phyloP scores from a whole-genome alignment of 163 green algal species.

The Scenedesmus sp. region DNA sequence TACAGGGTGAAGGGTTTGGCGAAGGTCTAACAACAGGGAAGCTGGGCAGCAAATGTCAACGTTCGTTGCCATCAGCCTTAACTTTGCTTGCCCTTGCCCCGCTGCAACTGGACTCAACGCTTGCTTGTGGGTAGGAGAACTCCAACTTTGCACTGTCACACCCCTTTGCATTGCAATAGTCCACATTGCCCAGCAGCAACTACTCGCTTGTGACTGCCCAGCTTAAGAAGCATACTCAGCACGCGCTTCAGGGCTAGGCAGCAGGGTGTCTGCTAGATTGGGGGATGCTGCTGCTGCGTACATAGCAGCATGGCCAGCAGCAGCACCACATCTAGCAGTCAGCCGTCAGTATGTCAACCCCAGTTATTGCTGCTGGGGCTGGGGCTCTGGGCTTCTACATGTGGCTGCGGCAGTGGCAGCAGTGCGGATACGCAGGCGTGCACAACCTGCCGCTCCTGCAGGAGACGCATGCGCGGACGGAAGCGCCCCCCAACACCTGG shows the following conservation, averaged over 20 bases:
- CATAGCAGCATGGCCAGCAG: neutral
- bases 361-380: conserved; percentile 71
- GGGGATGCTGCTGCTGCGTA: neutral
- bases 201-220: neutral
- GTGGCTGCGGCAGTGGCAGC: conserved; percentile 18
- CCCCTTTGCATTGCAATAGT: neutral
- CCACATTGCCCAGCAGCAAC: neutral
- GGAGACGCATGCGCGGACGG: conserved; percentile 62
- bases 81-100: too few relatives aligned
- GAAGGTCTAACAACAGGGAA: neutral
- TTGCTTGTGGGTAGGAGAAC: neutral
- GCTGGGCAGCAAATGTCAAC: neutral
- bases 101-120: neutral
- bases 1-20: neutral
- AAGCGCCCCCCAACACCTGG: conserved; percentile 78
- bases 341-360: conserved; percentile 45
- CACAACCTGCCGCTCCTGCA: conserved; percentile 30
- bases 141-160: neutral
- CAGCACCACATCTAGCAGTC: neutral
- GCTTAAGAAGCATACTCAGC: neutral
- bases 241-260: neutral
- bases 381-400: conserved; percentile 78
- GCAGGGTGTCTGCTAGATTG: neutral
- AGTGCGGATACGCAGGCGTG: conserved; percentile 39
- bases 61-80: too few relatives aligned